Evolutionary conservation across 345 rosid genomes (phyloP).

Genomic region (Eutrema japonicum): DNA sequence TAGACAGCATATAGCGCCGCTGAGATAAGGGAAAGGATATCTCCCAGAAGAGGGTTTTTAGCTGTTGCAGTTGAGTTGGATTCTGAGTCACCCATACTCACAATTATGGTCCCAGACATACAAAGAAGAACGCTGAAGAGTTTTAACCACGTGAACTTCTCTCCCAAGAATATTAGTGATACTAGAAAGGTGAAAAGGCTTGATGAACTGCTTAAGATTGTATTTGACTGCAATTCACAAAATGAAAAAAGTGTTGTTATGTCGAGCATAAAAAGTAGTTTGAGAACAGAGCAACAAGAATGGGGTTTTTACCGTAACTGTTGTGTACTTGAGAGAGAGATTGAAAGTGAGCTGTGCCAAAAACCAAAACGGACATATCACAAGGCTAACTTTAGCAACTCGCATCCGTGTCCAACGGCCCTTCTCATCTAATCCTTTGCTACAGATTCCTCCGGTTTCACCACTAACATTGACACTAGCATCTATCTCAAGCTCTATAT

Average conservation of each 20-base stretch:
- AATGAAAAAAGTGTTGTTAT: slow-evolving; percentile 7
- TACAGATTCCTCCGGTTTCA: slow-evolving; percentile 24
- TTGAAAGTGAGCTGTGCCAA: slow-evolving; percentile 88
- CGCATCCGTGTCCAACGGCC: slow-evolving; percentile 90
- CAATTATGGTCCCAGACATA: slow-evolving; percentile 89
- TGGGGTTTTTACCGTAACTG: slow-evolving; percentile 64
- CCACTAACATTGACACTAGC: slow-evolving; percentile 38
- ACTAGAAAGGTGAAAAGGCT: slow-evolving; percentile 92
- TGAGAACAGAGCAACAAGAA: slow-evolving; percentile 1
- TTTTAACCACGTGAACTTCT: slow-evolving; percentile 89
- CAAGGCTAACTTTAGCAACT: slow-evolving; percentile 81
- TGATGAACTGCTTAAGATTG: slow-evolving; percentile 89
- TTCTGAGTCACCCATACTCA: slow-evolving; percentile 83
- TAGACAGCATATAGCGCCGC: slow-evolving; percentile 83
- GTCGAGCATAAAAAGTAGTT: not conserved
- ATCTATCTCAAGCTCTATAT: slow-evolving; percentile 40
- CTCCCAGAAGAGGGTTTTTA: slow-evolving; percentile 78
- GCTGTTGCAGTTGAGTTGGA: slow-evolving; percentile 51
- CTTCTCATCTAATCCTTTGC: slow-evolving; percentile 62
- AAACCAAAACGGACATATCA: slow-evolving; percentile 93
- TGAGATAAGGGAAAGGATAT: slow-evolving; percentile 72
- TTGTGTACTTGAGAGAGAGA: slow-evolving; percentile 87
- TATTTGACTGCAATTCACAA: slow-evolving; percentile 73
- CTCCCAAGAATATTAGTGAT: slow-evolving; percentile 74
- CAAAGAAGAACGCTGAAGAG: slow-evolving; percentile 89